Base-by-base conservation (phyloP, 768 basidiomycete species). In the Xerocomellus amylosporus region DNA sequence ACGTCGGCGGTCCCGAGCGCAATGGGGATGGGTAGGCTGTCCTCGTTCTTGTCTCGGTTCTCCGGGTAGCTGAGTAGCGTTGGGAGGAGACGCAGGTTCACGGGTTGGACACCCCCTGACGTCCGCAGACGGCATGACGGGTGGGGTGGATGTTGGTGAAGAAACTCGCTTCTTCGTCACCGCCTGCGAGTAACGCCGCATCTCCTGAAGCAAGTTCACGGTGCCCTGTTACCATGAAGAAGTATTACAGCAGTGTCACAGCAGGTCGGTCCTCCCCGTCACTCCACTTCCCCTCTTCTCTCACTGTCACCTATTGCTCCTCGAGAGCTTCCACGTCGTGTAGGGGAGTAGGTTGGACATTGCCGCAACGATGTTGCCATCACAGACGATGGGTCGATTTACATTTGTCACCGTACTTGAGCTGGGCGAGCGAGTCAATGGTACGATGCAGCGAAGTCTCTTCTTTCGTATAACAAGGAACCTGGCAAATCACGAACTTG, bases 391-490 rank as follows among this genome's bases (percentile, higher is more conserved):
- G 31, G 13, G 5, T 33, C 31, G 5, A 77, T 73, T 98, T 98
- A 38, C 96, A 88, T 96, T 64, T 99, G n/a, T n/a, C n/a, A n/a
- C n/a, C 96, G 64, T 98, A 99, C 72, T 92, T 95, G 73, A 96
- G 79, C 68, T 89, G 83, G 2, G 96, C 92, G 53, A 99, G 76
- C 5, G 94, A 96, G 68, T 98, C 93, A 66, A 99, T 96, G 2
- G 94, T 97, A 62, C 77, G 78, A 46, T 88, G 81, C 48, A 98
- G 76, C 5, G 93, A 97, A 14, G 76, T 69, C 58, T 94, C 94
- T n/a, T n/a, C 96, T 78, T 98, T 96, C 3, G 96, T 98, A 69
- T 98, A 98, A 81, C 96, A 98, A 30, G 96, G 96, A 0, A 98
- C 93, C 66, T 98, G 96, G 68, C 95, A 98, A 63, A 95, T 92